Conservation (phyloP, 106 monocot genomes). For the Phalaenopsis equestris region DNA sequence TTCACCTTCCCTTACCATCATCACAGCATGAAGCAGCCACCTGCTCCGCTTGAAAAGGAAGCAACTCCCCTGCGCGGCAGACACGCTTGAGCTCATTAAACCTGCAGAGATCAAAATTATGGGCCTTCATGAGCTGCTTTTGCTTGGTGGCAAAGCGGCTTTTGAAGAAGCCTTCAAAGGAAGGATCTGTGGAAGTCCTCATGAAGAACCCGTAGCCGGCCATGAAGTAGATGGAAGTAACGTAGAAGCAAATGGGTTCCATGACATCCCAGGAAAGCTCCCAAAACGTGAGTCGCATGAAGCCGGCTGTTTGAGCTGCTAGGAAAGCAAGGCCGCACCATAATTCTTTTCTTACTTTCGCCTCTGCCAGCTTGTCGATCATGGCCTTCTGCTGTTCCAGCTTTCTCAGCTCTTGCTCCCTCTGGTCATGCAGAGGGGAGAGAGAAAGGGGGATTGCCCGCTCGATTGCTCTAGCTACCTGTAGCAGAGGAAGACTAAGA, state of each 20-base stretch:
- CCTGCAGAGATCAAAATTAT: conserved; percentile 15
- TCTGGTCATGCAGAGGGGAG: not conserved
- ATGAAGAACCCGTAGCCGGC: conserved; percentile 42
- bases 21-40: not conserved
- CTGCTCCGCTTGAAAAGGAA: not conserved
- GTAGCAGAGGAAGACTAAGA: not conserved
- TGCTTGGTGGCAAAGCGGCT: conserved; percentile 28
- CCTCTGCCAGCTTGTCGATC: conserved; percentile 33
- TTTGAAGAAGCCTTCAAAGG: conserved; percentile 39
- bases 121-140: conserved; percentile 23
- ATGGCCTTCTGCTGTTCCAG: conserved; percentile 33
- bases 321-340: conserved; percentile 36
- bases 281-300: conserved; percentile 62
- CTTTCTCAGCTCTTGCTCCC: conserved; percentile 17
- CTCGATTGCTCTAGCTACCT: conserved; percentile 27
- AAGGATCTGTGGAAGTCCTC: conserved; percentile 33
- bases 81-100: conserved; percentile 19
- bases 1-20: not conserved
- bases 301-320: conserved; percentile 31
- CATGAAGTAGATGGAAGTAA: conserved; percentile 40
- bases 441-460: conserved; percentile 15
- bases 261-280: conserved; percentile 62
- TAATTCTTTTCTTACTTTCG: conserved; percentile 20
- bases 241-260: conserved; percentile 61
- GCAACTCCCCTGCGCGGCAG: not conserved